These are phyloP conservation scores for Collybia sordida DNA, from an alignment of 768 basidiomycete species.

Conservation along the genomic window DNA sequence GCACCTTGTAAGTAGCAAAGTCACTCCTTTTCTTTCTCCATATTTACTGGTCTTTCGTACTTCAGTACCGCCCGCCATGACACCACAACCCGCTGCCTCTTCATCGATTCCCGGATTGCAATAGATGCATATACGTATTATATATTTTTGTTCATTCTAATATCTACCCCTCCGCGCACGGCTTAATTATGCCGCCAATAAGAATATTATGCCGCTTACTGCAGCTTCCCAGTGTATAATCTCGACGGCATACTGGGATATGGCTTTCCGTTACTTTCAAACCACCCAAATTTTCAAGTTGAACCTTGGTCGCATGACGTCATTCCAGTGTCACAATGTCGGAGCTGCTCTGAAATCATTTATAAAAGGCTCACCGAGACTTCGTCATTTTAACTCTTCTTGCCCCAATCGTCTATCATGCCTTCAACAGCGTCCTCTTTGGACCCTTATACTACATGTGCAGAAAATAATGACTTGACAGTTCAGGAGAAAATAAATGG, in stretches of 20 bases:
- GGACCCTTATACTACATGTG: constrained; percentile 72
- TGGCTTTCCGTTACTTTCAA: no score
- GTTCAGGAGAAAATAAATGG: constrained; percentile 69
- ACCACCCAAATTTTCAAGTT: no score
- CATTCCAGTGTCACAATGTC: constrained; percentile 17
- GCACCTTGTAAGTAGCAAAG: constrained; percentile 61
- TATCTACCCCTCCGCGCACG: constrained; percentile 10
- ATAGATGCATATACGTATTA: constrained; percentile 45
- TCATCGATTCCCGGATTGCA: constrained; percentile 42
- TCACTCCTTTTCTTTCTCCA: background rate
- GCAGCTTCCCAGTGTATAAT: no score
- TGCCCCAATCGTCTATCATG: constrained; percentile 10
- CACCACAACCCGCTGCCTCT: constrained; percentile 43
- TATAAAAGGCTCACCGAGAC: constrained; percentile 14
- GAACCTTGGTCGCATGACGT: constrained; percentile 4
- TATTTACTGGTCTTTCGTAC: background rate
- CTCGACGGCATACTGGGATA: no score
- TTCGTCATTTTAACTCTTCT: background rate
- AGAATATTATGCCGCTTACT: background rate
- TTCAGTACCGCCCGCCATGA: constrained; percentile 56
- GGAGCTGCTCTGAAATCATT: constrained; percentile 3
- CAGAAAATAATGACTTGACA: constrained; percentile 55
- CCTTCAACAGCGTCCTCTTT: constrained; percentile 34
- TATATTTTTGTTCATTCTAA: constrained; percentile 33
- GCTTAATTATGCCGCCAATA: constrained; percentile 2